These are phyloP conservation scores for Alternaria brassicae DNA, from an alignment of 2,329 filamentous ascomycete genomes.

Conservation along the genomic window DNA sequence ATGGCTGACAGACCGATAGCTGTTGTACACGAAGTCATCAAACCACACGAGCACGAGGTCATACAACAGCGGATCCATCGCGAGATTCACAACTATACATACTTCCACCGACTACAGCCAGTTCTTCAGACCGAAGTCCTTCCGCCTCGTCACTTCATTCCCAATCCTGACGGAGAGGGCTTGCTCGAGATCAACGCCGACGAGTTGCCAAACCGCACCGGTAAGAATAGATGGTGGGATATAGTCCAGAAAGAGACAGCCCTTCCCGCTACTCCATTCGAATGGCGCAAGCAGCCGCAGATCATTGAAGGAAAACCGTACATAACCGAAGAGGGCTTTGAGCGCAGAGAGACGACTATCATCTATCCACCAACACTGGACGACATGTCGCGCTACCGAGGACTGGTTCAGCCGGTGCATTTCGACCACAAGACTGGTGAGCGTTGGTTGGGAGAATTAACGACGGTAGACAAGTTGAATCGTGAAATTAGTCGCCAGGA, in stretches of 20 bases:
- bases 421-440: constrained; percentile 41
- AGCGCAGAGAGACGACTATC: constrained; percentile 55
- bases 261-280: constrained; percentile 8
- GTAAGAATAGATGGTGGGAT: constrained; percentile 39
- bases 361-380: constrained; percentile 55
- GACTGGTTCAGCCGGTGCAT: constrained; percentile 38
- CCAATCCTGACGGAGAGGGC: constrained; percentile 40
- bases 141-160: constrained; percentile 61
- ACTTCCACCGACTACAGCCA: constrained; percentile 61
- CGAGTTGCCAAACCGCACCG: constrained; percentile 47
- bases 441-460: constrained; percentile 33
- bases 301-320: constrained; percentile 51
- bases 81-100: constrained; percentile 63
- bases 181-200: constrained; percentile 57
- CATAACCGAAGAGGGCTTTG: constrained; percentile 51
- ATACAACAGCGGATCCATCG: constrained; percentile 58
- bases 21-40: constrained; percentile 60
- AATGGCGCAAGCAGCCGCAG: constrained; percentile 41
- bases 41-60: constrained; percentile 55
- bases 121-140: constrained; percentile 62
- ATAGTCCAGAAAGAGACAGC: constrained; percentile 33
- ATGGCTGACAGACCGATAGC: constrained; percentile 44
- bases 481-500: constrained; percentile 13
- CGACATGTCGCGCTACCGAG: constrained; percentile 36
- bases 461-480: constrained; percentile 29